phyloP scores from a whole-genome alignment of 768 basidiomycete species.

The Lentinula aciculospora region DNA sequence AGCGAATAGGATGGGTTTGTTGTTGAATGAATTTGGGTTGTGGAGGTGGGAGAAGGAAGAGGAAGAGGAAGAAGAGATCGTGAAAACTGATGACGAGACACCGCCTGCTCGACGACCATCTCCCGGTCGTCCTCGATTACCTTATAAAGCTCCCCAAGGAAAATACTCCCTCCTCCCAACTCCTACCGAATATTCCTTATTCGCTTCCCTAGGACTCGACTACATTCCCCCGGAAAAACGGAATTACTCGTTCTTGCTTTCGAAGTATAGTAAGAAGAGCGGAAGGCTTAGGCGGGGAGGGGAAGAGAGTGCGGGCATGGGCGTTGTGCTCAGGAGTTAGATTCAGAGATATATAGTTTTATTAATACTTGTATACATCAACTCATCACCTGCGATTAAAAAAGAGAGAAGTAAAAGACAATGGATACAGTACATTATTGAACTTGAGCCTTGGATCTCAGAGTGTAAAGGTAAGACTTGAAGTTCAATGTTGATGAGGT shows the following conservation, averaged over 20 bases:
- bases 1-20: constrained; percentile 28
- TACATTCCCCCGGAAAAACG: constrained; percentile 23
- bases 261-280: not conserved
- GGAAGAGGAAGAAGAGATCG: not conserved
- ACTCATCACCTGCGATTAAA: too few species aligned
- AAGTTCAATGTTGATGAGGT: too few species aligned
- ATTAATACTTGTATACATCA: too few species aligned
- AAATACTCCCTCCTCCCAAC: constrained; percentile 17
- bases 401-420: too few species aligned
- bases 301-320: not conserved
- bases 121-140: not conserved
- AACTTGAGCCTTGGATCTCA: too few species aligned
- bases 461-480: too few species aligned
- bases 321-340: not conserved
- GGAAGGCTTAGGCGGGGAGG: too few species aligned
- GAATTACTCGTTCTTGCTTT: constrained; percentile 15
- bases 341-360: too few species aligned
- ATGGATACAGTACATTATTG: too few species aligned
- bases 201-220: constrained; percentile 17
- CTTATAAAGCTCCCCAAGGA: constrained; percentile 4
- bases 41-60: constrained; percentile 29
- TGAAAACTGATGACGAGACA: not conserved
- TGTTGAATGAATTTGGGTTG: constrained; percentile 40
- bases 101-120: not conserved
- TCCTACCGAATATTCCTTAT: constrained; percentile 18